Percentiles rank a stretch among this genome's conserved stretches.
phyloP scores from a whole-genome alignment of 768 basidiomycete species.

The Kwoniella europaea region DNA sequence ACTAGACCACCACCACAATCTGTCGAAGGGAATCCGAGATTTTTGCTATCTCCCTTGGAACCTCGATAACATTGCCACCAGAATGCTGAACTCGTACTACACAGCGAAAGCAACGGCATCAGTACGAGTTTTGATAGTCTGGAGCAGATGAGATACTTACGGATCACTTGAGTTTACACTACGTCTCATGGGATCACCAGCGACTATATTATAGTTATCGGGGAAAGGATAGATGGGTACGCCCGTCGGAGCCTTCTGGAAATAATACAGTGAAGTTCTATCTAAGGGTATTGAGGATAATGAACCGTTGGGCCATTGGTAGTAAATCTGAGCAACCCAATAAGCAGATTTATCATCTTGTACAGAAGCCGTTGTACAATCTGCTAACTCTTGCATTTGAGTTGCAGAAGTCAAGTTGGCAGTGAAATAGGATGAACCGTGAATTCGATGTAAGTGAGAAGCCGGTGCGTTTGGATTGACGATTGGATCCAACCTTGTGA shows the following conservation, averaged over 20 bases:
- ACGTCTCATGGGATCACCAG: conserved; percentile 32
- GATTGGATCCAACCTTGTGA: conserved; percentile 41
- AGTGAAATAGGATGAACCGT: conserved; percentile 34
- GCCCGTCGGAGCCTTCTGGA: conserved; percentile 34
- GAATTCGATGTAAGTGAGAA: conserved; percentile 33
- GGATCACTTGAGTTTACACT: conserved; percentile 23
- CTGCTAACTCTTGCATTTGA: conserved; percentile 28
- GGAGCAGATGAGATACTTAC: conserved; percentile 17
- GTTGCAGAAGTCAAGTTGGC: conserved; percentile 29
- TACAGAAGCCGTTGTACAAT: conserved; percentile 28
- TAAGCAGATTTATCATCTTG: conserved; percentile 40
- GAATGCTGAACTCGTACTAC: neutral
- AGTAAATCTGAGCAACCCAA: conserved; percentile 34
- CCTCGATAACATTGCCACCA: conserved; percentile 38
- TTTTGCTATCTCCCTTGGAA: conserved; percentile 10
- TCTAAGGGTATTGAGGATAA: conserved; percentile 15
- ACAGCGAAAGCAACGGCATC: neutral
- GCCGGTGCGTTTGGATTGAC: conserved; percentile 30
- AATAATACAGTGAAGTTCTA: conserved; percentile 35
- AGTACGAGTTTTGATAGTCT: neutral
- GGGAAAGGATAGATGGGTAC: conserved; percentile 36
- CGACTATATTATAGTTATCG: conserved; percentile 40
- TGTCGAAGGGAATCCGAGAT: conserved; percentile 27
- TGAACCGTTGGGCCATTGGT: conserved; percentile 30
- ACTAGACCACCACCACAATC: conserved; percentile 25